Conservation (phyloP, 2,329 filamentous ascomycete genomes). For the Aspergillus pseudoviridinutans region DNA sequence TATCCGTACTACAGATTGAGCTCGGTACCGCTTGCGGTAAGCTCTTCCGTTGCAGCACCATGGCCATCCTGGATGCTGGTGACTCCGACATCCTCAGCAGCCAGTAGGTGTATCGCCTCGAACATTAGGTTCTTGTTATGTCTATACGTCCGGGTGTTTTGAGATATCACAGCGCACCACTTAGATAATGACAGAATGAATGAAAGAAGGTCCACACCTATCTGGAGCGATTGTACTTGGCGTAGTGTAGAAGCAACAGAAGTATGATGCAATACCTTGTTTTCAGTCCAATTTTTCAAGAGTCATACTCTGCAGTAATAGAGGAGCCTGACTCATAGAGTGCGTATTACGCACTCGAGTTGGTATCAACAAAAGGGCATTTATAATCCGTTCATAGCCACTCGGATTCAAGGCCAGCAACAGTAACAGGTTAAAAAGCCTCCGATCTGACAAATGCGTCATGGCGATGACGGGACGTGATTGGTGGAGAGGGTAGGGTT, state of each 20-base stretch:
- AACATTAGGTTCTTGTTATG: conserved; percentile 16
- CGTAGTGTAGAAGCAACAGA: neutral
- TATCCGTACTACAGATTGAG: conserved; percentile 70
- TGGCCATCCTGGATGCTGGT: conserved; percentile 95
- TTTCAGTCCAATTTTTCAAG: neutral
- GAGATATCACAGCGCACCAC: conserved; percentile 6
- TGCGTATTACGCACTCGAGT: neutral
- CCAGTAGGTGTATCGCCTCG: conserved; percentile 20
- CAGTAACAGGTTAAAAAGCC: neutral
- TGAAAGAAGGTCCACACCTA: conserved; percentile 12
- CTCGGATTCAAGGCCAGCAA: neutral
- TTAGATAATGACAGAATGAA: conserved; percentile 20
- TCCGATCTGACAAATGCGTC: conserved; percentile 21
- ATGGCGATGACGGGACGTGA: conserved; percentile 12
- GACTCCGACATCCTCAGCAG: conserved; percentile 89
- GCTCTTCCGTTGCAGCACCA: conserved; percentile 96
- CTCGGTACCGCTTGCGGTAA: conserved; percentile 98
- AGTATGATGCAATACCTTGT: neutral
- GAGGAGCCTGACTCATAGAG: neutral
- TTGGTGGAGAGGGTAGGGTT: conserved; percentile 35
- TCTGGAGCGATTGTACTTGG: neutral
- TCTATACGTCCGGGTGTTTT: conserved; percentile 14
- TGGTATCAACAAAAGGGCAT: neutral
- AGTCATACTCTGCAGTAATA: neutral
- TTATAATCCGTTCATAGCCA: neutral